Conservation (phyloP, 257 asterid genomes). For the Capsicum baccatum region DNA sequence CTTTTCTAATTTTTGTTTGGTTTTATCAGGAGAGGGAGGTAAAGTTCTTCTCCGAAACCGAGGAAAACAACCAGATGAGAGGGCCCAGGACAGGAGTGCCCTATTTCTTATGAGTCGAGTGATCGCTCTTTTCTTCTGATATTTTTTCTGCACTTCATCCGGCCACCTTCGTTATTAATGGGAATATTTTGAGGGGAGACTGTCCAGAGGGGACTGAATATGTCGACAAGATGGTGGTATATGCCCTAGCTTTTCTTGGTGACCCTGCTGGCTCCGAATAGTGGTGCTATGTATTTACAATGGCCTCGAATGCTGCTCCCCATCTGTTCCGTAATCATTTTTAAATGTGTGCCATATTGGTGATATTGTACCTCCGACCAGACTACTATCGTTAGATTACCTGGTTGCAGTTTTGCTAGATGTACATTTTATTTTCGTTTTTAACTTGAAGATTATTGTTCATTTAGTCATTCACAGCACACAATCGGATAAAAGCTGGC, state of each 20-base stretch:
- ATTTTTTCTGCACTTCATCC: constrained; percentile 29
- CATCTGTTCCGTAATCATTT: constrained; percentile 19
- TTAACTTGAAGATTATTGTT: constrained; percentile 6
- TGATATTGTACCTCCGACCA: constrained; percentile 27
- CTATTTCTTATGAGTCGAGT: constrained; percentile 67
- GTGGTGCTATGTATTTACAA: constrained; percentile 47
- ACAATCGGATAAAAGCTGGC: neutral
- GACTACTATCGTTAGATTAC: constrained; percentile 18
- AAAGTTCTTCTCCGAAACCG: constrained; percentile 97
- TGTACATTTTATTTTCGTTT: neutral
- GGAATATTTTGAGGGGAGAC: constrained; percentile 22
- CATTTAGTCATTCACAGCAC: neutral
- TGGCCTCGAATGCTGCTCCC: constrained; percentile 25
- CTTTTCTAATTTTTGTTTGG: constrained; percentile 11
- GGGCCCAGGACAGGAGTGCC: constrained; percentile 99
- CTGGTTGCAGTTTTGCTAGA: neutral
- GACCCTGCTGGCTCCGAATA: constrained; percentile 41
- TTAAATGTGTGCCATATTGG: constrained; percentile 19
- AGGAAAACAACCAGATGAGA: constrained; percentile 98
- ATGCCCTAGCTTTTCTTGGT: constrained; percentile 32
- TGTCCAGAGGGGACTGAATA: constrained; percentile 24
- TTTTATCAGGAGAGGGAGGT: constrained; percentile 84
- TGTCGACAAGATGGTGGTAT: constrained; percentile 26
- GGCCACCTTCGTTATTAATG: constrained; percentile 18
- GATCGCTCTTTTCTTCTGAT: neutral